Evolutionary conservation across 208 protist genomes (phyloP), one percentile per base, ranked within the genome.

Genomic region (Entamoeba dispar): DNA sequence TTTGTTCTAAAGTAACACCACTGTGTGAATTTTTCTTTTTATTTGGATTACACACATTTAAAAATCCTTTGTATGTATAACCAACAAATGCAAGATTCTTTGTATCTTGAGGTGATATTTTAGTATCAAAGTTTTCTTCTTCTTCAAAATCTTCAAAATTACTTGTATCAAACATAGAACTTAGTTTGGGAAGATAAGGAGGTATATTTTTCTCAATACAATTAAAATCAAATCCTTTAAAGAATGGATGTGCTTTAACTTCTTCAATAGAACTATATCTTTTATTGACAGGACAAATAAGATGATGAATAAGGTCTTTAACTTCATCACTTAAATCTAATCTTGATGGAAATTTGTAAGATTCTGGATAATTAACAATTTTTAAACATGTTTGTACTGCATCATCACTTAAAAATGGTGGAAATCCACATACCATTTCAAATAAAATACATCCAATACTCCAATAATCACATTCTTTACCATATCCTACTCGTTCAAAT

Each of bases 371-470:
- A 94, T 96, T 95, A 12, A 97, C 49, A 92, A 97, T 97, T 43
- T 96, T 97, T 50, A 94, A 52, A 93, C 95, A 97, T 7, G 96
- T 97, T n/a, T 95, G 94, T 7, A 95, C 92, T 5, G 94, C 92
- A 38, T 94, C 93, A 50, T 97, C 95, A 43, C 92, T 93, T 38
- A 94, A 94, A 51, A 97, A 97, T 50, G 96, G 96, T 15, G 95
- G 94, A 94, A 96, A 97, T 49, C 96, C 96, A 57, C 95, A 93
- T 2, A 97, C 69, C 92, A 95, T 96, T 92, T 97, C 96, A 94
- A 95, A 97, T 2, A 97, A 91, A 38, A 97, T 97, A 3, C 95
- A 94, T 92, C 96, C 96, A 2, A 97, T 43, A 49, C 94, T 95
- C 96, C 96, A 97, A 93, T 94, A 97, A 94, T 97, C 96, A 34